Conservation (phyloP, 2,329 filamentous ascomycete genomes). For the Penicillium sp. region DNA sequence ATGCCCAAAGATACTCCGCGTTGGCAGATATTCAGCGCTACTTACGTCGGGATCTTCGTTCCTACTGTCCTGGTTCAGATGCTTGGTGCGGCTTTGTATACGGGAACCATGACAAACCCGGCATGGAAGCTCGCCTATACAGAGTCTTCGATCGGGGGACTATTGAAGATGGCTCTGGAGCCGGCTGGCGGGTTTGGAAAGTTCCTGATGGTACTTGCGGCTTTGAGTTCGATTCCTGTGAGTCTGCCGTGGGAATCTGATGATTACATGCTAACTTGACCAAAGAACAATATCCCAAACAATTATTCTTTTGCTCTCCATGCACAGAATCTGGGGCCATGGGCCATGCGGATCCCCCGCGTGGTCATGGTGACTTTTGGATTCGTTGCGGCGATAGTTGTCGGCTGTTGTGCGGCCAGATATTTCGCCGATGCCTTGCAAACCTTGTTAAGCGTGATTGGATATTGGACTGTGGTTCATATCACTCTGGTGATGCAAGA, state of each 20-base stretch:
- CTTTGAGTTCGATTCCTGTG: slow-evolving; percentile 36
- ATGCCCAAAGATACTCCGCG: slow-evolving; percentile 39
- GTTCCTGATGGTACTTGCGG: slow-evolving; percentile 36
- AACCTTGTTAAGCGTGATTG: slow-evolving; percentile 51
- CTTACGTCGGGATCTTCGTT: slow-evolving; percentile 21
- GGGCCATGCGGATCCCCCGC: slow-evolving; percentile 35
- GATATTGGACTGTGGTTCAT: slow-evolving; percentile 52
- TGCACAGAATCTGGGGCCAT: slow-evolving; percentile 37
- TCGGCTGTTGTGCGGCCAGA: slow-evolving; percentile 36
- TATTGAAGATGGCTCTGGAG: slow-evolving; percentile 33
- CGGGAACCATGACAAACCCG: slow-evolving; percentile 26
- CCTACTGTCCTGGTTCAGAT: slow-evolving; percentile 36
- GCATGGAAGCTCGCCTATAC: slow-evolving; percentile 32
- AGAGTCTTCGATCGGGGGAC: slow-evolving; percentile 30
- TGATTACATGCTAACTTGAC: neutral
- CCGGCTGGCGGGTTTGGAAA: slow-evolving; percentile 39
- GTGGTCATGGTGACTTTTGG: slow-evolving; percentile 37
- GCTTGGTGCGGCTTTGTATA: slow-evolving; percentile 36
- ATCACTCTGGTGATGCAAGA: slow-evolving; percentile 37
- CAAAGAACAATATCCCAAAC: slow-evolving; percentile 41
- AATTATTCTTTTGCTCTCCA: slow-evolving; percentile 41
- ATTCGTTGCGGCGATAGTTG: slow-evolving; percentile 32
- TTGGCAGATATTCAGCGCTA: slow-evolving; percentile 34
- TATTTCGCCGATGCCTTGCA: slow-evolving; percentile 41
- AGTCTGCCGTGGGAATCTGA: neutral